Evolutionary conservation across 1,284 basidiomycete species (phyloP), one percentile per base, ranked within the genome.

Genomic region (Rhodotorula sp.): DNA sequence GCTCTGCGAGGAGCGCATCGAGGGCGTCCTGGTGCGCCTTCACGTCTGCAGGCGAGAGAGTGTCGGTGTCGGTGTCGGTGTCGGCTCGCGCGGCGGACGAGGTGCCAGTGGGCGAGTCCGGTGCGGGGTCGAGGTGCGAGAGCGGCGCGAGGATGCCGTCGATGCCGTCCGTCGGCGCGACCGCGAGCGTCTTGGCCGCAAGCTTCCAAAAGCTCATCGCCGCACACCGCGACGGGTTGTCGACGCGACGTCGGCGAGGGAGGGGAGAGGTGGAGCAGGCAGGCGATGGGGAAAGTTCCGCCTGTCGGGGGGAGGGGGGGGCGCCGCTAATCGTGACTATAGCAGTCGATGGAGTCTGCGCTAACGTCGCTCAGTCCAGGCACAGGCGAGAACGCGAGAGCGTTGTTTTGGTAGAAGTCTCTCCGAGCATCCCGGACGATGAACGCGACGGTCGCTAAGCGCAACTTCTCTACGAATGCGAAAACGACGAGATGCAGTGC

Each of bases 151-250:
- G 68, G 44, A 73, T 68, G 52, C 57, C 61, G 5, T 61, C 56
- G 70, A 71, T 74, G 2, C 66, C 66, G 46, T 68, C 70, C 20
- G 65, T 68, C 22, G 73, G 60, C 9, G 72, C 67, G 24, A 55
- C 62, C 18, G 67, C 62, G 51, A 71, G 63, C 55, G 69, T 68
- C 64, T 65, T 65, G 34, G 64, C 61, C 46, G 63, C 46, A 46
- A 68, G 65, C 54, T 66, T 68, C 68, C 73, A 71, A 48, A 74
- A 74, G 40, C 57, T 64, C 70, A 74, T 72, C 13, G 48, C 15
- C 40, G 22, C 15, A 37, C 7, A 20, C 18, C 13, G 28, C 11
- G 15, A 40, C 24, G 48, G 31, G 48, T 2, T 8, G 46, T 28
- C 11, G 28, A 26, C 47, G 48, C 34, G 50, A 18, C 57, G 47